Conservation (phyloP, 1,284 basidiomycete genomes). For the Peniophora sp. region DNA sequence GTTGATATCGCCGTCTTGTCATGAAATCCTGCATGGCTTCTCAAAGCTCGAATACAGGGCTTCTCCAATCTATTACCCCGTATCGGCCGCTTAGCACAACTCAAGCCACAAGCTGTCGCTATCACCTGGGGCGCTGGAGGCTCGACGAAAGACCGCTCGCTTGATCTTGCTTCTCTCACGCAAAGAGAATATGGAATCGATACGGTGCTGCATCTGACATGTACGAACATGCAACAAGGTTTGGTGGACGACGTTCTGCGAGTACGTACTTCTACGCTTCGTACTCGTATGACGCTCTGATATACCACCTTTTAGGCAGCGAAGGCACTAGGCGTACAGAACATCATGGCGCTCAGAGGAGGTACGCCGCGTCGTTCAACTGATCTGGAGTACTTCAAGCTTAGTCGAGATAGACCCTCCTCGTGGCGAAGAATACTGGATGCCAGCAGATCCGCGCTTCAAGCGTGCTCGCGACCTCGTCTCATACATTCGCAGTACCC, state of each 20-base stretch:
- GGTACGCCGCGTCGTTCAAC: slow-evolving; percentile 35
- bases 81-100: slow-evolving; percentile 61
- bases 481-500: slow-evolving; percentile 74
- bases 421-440: slow-evolving; percentile 88
- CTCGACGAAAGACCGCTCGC: slow-evolving; percentile 78
- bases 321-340: slow-evolving; percentile 78
- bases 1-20: slow-evolving; percentile 26
- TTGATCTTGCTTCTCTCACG: slow-evolving; percentile 77
- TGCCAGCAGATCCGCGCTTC: slow-evolving; percentile 80
- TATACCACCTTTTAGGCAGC: slow-evolving; percentile 48
- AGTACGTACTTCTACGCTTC: slow-evolving; percentile 34
- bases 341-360: slow-evolving; percentile 88
- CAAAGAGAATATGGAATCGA: slow-evolving; percentile 69
- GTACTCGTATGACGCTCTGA: not conserved
- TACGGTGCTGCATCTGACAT: slow-evolving; percentile 92
- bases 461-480: slow-evolving; percentile 88
- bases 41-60: slow-evolving; percentile 40
- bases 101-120: slow-evolving; percentile 75
- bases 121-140: slow-evolving; percentile 98
- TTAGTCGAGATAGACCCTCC: slow-evolving; percentile 65
- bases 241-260: slow-evolving; percentile 80
- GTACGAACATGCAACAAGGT: slow-evolving; percentile 92
- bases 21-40: slow-evolving; percentile 8
- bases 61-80: slow-evolving; percentile 82
- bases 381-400: not conserved